A percentile compares a stretch with the other conserved stretches of the same genome.
Conservation (phyloP, 768 basidiomycete genomes). For the Neoboletus subvelutipes region DNA sequence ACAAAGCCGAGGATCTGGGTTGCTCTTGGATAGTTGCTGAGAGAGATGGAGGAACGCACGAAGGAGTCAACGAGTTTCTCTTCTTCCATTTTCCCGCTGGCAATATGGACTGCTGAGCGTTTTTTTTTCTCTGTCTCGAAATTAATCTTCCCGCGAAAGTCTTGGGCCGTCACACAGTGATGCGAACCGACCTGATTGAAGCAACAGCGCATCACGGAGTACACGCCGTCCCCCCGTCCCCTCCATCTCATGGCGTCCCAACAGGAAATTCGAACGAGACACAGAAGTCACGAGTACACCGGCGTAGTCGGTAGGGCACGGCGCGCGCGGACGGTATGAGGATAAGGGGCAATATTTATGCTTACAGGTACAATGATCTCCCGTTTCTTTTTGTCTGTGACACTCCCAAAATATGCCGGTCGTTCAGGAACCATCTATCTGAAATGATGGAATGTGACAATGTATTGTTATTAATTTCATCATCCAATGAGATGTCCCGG, state of each 20-base stretch:
- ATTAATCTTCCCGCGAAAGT: not conserved
- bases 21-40: not conserved
- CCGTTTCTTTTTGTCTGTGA: not conserved
- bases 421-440: no score
- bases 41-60: not conserved
- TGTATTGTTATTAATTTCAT: not conserved
- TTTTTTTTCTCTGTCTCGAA: not conserved
- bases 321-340: not conserved
- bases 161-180: not conserved
- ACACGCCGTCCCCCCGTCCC: not conserved
- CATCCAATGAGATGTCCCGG: not conserved
- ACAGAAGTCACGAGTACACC: not conserved
- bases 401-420: not conserved
- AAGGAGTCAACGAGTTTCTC: not conserved
- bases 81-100: not conserved
- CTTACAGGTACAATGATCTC: not conserved
- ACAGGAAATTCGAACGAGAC: not conserved
- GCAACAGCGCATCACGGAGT: not conserved
- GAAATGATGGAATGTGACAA: not conserved
- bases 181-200: not conserved
- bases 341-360: not conserved
- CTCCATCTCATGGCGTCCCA: not conserved
- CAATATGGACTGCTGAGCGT: not conserved
- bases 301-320: not conserved
- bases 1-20: not conserved